Evolutionary conservation across 257 asterid genomes (phyloP), one percentile per base, ranked within the genome.

Genomic region (Plantago elongata): DNA sequence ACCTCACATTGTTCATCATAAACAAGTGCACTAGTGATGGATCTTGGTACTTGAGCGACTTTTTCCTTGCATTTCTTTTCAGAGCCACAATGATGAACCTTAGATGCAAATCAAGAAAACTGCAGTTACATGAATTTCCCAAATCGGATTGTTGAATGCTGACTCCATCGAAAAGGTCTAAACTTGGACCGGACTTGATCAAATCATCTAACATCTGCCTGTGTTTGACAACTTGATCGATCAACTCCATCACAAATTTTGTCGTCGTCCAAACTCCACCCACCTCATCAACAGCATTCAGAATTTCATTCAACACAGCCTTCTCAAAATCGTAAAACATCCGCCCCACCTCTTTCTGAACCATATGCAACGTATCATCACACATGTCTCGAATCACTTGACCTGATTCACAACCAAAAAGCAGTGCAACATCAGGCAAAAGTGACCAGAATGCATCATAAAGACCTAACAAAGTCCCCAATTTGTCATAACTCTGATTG

Each of bases 1-100:
- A 60, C 51, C 67, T 68, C 4, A 78, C 6, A 22, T 81, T 81
- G 72, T 81, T 81, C 78, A 78, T 70, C 68, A 67, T 12, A 72
- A 78, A 77, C 72, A 77, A 45, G 6, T 69, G 68, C 29, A 69
- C 67, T 15, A 75, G 29, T 9, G 63, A 15, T 42, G 72, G 57
- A 51, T 78, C 62, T 7, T 54, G 0, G 64, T 55, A 65, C 16
- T 11, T 13, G n/a, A 13, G 11, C 8, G 69, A 42, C 54, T 81
- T 81, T 17, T 10, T 43, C 16, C 56, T 29, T 8, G 78, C 49
- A 29, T 75, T 81, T 11, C 18, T 46, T 48, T 44, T 69, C 11
- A 81, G 27, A 54, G 68, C 64, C 46, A 47, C 63, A 2, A 78
- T 13, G 72, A 73, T 81, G 74, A 77, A 60, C 50, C 67, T 69